Evolutionary conservation across 352 stramenopile species (phyloP), one percentile per base, ranked within the genome.

Genomic region (Globisporangium barbulae): DNA sequence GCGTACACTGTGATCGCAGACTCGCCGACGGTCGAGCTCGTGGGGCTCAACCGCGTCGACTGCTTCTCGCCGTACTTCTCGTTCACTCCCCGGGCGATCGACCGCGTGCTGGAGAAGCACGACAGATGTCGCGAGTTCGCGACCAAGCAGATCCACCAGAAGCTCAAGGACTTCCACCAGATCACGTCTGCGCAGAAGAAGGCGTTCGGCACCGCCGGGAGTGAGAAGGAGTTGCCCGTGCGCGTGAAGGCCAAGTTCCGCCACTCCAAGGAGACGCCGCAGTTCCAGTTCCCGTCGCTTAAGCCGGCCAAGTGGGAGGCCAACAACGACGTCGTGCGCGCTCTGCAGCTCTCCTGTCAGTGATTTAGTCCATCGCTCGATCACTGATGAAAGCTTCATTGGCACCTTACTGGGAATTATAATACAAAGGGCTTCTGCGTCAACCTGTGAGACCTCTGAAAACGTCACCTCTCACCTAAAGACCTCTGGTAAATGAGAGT

Each of bases 61-160:
- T 90, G 81, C 56, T 88, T 87, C 64, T 90, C 81, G 31, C 80
- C 81, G 1, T 87, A 89, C 47, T 88, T 89, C 22, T 89, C 81
- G 1, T 90, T 90, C 58, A 90, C 79, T 0, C 71, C 77, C 12
- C 77, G 80, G 17, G 75, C 79, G 17, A 72, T 87, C 22, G 81
- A 88, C 50, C 75, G 76, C 22, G 83, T 90, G 37, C 64, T 78
- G 33, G 77, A 84, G 45, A 85, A 82, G 41, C 82, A 76, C 64
- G 71, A 80, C 28, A 79, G 75, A 53, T 87, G 63, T 48, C 63
- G 62, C 19, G 73, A 82, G 10, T 55, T 78, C 48, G 74, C 80
- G 54, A 58, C 69, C 39, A 65, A 68, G 30, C 73, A 85, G 54
- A 72, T 89, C 22, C 77, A 84, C 8, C 70, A 85, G 39, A 82